These are phyloP conservation scores for Cladosporium sp. DNA, from an alignment of 2,329 filamentous ascomycete genomes.

Conservation along the genomic window DNA sequence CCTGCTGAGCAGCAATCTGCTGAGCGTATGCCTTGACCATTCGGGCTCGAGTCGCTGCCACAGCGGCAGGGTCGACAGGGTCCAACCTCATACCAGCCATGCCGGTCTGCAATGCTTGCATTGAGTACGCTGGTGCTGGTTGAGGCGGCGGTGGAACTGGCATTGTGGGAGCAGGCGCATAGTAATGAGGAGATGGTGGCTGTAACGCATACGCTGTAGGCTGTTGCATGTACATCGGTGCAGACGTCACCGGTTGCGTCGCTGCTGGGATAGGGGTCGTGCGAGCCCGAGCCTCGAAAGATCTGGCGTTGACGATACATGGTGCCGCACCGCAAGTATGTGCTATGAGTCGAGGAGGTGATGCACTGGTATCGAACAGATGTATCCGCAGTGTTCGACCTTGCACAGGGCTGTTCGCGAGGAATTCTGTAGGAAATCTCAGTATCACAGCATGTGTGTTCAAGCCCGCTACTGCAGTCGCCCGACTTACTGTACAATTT, in stretches of 20 bases:
- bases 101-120: constrained; percentile 5
- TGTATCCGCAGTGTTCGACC: constrained; percentile 28
- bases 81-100: constrained; percentile 9
- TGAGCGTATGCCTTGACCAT: constrained; percentile 1
- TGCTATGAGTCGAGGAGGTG: constrained; percentile 5
- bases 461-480: background rate
- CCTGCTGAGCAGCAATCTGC: background rate
- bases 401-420: constrained; percentile 28
- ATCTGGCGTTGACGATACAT: background rate
- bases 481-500: constrained; percentile 30
- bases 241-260: constrained; percentile 1
- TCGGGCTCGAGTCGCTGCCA: background rate
- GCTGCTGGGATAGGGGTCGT: background rate
- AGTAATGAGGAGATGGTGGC: background rate
- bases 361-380: constrained; percentile 31
- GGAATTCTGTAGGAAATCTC: constrained; percentile 27
- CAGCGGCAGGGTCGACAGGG: background rate
- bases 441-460: constrained; percentile 7
- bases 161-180: background rate
- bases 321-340: constrained; percentile 8
- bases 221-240: background rate
- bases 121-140: background rate
- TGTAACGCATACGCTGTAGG: constrained; percentile 6
- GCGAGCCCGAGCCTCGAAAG: background rate
- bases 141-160: background rate